A percentile compares a stretch with the other conserved stretches of the same genome.
phyloP scores from a whole-genome alignment of 352 stramenopile species.

The Globisporangium carolinianum region DNA sequence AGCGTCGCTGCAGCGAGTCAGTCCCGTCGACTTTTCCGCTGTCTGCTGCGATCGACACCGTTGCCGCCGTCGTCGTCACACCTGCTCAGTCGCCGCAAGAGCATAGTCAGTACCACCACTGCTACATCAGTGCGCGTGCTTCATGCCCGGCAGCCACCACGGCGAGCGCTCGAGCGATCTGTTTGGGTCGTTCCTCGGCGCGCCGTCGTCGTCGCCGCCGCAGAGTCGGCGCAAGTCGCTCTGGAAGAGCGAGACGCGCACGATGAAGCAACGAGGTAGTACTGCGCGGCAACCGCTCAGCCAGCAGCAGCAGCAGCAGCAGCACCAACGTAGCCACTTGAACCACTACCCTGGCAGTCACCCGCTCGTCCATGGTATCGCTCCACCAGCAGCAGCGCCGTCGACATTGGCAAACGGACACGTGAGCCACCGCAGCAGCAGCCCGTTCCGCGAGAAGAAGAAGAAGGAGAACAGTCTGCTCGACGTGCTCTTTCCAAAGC shows the following conservation, averaged over 20 bases:
- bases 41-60: no score
- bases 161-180: constrained; percentile 8
- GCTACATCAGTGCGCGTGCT: no score
- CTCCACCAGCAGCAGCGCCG: not conserved
- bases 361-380: not conserved
- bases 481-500: constrained; percentile 15
- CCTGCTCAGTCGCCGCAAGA: not conserved
- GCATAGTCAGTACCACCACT: no score
- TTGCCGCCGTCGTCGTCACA: not conserved
- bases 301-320: not conserved
- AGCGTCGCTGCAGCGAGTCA: no score
- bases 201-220: not conserved
- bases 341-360: not conserved
- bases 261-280: constrained; percentile 2
- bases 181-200: not conserved
- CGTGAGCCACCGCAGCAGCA: constrained; percentile 3
- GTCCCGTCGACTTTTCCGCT: no score
- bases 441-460: constrained; percentile 8
- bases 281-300: not conserved
- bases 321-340: not conserved
- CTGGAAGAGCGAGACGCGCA: constrained; percentile 12
- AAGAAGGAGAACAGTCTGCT: constrained; percentile 13
- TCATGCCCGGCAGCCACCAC: constrained; percentile 12
- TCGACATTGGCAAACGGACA: not conserved
- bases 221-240: constrained; percentile 13